Percentiles rank a stretch among this genome's conserved stretches.
Evolutionary conservation across 352 stramenopile species (phyloP).

Genomic region (Globisporangium nunn): DNA sequence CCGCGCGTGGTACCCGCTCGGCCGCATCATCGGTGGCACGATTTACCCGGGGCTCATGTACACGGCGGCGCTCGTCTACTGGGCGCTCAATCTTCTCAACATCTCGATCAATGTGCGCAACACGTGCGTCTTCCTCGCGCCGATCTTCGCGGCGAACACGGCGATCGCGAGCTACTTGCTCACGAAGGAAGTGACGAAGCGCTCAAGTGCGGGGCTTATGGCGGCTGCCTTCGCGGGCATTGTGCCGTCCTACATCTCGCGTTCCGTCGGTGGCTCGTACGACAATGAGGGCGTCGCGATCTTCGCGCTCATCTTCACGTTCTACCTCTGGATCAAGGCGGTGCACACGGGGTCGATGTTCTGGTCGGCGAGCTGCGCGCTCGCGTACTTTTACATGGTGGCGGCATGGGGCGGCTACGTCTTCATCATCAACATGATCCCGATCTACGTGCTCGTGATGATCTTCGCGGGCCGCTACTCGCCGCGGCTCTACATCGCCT

Average conservation of each 20-base stretch:
- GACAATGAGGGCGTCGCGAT: slow-evolving; percentile 99
- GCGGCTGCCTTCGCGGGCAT: slow-evolving; percentile 91
- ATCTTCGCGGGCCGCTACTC: slow-evolving; percentile 89
- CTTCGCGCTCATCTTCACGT: slow-evolving; percentile 95
- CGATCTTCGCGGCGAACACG: slow-evolving; percentile 81
- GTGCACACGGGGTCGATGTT: slow-evolving; percentile 81
- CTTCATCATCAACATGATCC: slow-evolving; percentile 99
- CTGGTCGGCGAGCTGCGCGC: slow-evolving; percentile 35
- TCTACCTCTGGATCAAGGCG: slow-evolving; percentile 94
- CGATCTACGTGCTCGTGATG: slow-evolving; percentile 90
- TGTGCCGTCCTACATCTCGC: slow-evolving; percentile 96
- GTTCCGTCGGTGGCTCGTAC: slow-evolving; percentile 95
- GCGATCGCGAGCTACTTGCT: slow-evolving; percentile 86
- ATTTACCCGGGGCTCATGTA: slow-evolving; percentile 92
- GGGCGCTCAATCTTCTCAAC: slow-evolving; percentile 42
- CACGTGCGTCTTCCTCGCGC: slow-evolving; percentile 89
- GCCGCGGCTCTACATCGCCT: slow-evolving; percentile 92
- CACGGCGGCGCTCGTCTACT: slow-evolving; percentile 75
- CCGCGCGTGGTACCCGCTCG: slow-evolving; percentile 91
- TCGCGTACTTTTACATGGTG: slow-evolving; percentile 97
- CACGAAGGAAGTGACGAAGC: slow-evolving; percentile 70
- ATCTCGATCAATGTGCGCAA: slow-evolving; percentile 75
- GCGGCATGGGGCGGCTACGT: slow-evolving; percentile 97
- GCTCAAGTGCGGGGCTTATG: slow-evolving; percentile 65
- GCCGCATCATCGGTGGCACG: slow-evolving; percentile 87